Base-by-base conservation (phyloP, 768 basidiomycete species). In the Dacryopinax primogenitus region DNA sequence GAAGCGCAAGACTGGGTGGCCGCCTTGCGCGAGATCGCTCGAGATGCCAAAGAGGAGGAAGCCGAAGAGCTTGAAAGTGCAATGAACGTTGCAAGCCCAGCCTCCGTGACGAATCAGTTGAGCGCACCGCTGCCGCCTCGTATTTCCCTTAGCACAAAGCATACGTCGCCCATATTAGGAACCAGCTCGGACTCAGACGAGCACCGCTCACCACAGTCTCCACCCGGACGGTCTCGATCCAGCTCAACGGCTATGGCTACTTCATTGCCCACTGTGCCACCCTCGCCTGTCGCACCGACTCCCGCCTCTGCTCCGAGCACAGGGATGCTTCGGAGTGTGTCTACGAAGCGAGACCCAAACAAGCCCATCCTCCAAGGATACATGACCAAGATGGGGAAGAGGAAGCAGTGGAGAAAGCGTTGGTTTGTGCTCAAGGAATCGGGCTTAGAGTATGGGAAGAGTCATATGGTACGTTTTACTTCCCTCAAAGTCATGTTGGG, bases 371-470 rank as follows among this genome's bases (percentile, higher is more conserved):
- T 95, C 2, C 84, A 85, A 21, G 92, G 93, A 1, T 99, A 98
- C 74, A 79, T 99, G 67, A 92, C 94, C 89, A 98, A 98, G 72
- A 93, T 92, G 74, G 93, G 92, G 30, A 92, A 94, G 69, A 83
- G 95, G 72, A 87, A 89, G 70, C 90, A 85, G 69, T 99, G 96
- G 96, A 82, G 92, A 65, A 98, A 99, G 76, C 78, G 96, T 32
- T 98, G 94, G 95, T 98, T 99, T 71, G 86, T 90, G 36, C 78
- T 99, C n/a, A 92, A 86, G 37, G 85, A 86, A 37, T 90, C 92
- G 71, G 88, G 86, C 72, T 77, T 99, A 63, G 77, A 91, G 35
- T 99, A 99, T 77, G 86, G 85, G 11, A 85, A 85, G 62, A 93
- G 88, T 73, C 96, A 99, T 77, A 98, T 98, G 93, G 94, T 95